Conservation (phyloP, 139 green algal genomes). For the Zygnema cylindricum region DNA sequence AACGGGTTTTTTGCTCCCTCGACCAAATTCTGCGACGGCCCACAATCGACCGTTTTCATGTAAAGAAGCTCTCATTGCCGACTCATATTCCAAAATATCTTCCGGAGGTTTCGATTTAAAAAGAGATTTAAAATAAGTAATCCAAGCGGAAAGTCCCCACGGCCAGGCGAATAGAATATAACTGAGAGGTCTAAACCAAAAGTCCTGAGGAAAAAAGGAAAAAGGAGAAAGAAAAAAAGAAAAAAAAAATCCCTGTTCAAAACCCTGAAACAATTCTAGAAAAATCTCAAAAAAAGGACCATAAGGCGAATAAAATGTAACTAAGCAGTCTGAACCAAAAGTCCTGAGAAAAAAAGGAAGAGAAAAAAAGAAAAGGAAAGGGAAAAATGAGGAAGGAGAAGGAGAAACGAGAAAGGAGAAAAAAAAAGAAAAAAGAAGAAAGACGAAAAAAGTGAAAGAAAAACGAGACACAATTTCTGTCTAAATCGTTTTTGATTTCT, state of each 20-base stretch:
- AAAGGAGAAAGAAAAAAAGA: background rate
- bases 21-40: background rate
- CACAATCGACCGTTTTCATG: background rate
- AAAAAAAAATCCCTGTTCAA: background rate
- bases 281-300: background rate
- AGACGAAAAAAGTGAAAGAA: too few species aligned
- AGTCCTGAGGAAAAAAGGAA: background rate
- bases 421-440: too few species aligned
- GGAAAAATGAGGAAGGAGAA: too few species aligned
- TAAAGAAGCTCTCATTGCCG: background rate
- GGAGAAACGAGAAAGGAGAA: too few species aligned
- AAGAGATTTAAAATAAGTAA: background rate
- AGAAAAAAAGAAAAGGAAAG: too few species aligned
- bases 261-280: background rate
- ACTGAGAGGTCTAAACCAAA: background rate
- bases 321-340: too few species aligned
- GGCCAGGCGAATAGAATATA: conserved; percentile 2
- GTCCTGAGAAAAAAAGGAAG: too few species aligned
- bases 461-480: too few species aligned
- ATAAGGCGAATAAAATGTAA: background rate
- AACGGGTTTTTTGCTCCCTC: background rate
- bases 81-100: background rate
- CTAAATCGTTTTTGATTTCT: too few species aligned
- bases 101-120: background rate
- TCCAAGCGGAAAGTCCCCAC: background rate